Evolutionary conservation across 345 rosid species (phyloP).

Genomic region (Euphorbia tirucalli): DNA sequence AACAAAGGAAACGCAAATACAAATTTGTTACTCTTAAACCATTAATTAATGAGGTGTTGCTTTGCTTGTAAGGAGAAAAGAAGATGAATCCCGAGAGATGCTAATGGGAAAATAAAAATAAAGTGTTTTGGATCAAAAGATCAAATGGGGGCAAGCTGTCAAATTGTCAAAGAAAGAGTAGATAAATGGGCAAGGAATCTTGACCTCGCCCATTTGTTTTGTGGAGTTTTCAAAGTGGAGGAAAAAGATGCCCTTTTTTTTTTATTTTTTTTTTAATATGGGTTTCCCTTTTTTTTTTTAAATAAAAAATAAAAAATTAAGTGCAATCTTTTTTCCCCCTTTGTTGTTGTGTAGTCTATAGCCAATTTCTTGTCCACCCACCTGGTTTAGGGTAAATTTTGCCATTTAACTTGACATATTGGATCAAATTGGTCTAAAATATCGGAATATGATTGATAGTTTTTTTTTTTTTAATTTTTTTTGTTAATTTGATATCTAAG

Average conservation of each 20-base stretch:
- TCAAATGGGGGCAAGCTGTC: slow-evolving; percentile 28
- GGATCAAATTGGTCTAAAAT: no score
- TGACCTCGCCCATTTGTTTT: slow-evolving; percentile 24
- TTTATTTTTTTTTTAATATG: no score
- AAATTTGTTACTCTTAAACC: slow-evolving; percentile 9
- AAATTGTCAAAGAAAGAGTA: slow-evolving; percentile 41
- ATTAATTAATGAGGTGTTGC: slow-evolving; percentile 16
- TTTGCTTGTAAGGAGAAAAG: slow-evolving; percentile 22
- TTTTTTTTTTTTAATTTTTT: no score
- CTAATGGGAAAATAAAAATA: neutral
- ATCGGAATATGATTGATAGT: no score
- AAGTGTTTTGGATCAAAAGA: neutral
- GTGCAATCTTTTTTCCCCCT: no score
- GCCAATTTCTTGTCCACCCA: no score
- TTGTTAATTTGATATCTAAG: no score
- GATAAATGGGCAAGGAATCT: slow-evolving; percentile 59
- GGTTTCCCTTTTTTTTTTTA: neutral
- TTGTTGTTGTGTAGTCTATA: no score
- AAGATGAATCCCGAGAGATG: neutral
- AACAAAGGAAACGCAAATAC: slow-evolving; percentile 14
- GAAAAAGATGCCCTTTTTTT: slow-evolving; percentile 40
- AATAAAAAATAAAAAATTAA: no score
- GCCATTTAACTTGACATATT: no score
- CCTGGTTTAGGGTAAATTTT: no score
- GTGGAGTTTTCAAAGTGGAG: slow-evolving; percentile 17